These are phyloP conservation scores for Exserohilum rostratum DNA, from an alignment of 2,329 filamentous ascomycete genomes.

Conservation along the genomic window DNA sequence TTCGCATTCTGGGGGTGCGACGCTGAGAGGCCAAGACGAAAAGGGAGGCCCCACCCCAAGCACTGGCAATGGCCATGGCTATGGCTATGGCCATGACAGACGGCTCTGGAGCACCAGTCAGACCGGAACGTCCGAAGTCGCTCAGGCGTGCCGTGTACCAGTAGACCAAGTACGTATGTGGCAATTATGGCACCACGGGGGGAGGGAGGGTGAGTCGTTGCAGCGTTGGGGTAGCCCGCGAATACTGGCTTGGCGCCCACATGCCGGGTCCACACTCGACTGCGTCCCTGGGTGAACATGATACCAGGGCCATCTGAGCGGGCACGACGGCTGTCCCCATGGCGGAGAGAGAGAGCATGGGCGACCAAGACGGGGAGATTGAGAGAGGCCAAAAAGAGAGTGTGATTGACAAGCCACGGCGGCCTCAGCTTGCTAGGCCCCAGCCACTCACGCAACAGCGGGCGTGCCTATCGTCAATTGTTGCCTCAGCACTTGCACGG, in stretches of 20 bases:
- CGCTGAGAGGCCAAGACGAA: conserved; percentile 6
- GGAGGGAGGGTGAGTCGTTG: too few species aligned
- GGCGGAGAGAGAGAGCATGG: too few species aligned
- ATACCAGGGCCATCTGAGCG: too few species aligned
- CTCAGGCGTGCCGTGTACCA: not conserved
- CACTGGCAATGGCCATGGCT: conserved; percentile 1
- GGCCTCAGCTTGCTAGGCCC: conserved; percentile 24
- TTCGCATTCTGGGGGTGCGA: conserved; percentile 4
- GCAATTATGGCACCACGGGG: too few species aligned
- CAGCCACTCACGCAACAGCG: conserved; percentile 12
- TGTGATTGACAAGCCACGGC: conserved; percentile 5
- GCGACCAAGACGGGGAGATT: too few species aligned
- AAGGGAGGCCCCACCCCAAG: conserved; percentile 4
- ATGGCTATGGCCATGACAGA: too few species aligned
- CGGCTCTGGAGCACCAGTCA: not conserved
- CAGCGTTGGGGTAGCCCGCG: too few species aligned
- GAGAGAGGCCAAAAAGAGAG: conserved; percentile 18
- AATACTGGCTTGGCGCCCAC: conserved; percentile 16
- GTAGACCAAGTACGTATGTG: too few species aligned
- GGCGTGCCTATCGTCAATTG: not conserved
- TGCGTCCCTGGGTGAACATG: conserved; percentile 38
- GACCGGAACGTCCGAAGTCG: not conserved
- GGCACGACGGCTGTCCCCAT: too few species aligned
- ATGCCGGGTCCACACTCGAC: conserved; percentile 31
- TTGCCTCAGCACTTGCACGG: too few species aligned